These are phyloP conservation scores for Volvox carteri DNA, from an alignment of 163 green algal genomes.

Conservation along the genomic window DNA sequence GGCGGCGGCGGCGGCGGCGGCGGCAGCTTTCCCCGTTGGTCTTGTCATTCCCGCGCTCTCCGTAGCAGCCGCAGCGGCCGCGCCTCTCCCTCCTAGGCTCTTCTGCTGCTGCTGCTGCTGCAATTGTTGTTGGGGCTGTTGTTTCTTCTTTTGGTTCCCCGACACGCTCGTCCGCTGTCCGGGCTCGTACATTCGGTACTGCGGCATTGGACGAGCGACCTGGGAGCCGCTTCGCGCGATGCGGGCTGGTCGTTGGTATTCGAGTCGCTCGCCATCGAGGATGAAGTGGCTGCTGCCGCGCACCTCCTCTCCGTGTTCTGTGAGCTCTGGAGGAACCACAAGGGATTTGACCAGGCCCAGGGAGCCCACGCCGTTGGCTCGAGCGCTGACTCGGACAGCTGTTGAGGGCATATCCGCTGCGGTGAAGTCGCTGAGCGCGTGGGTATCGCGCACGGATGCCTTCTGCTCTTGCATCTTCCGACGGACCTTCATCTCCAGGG, in stretches of 20 bases:
- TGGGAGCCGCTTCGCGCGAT: neutral
- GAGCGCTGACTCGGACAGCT: neutral
- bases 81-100: no score
- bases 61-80: neutral
- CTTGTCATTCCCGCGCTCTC: neutral
- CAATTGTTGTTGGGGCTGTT: no score
- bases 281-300: slow-evolving; percentile 18
- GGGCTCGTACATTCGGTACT: neutral
- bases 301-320: slow-evolving; percentile 25
- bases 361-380: neutral
- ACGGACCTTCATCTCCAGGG: slow-evolving; percentile 33
- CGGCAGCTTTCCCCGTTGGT: neutral
- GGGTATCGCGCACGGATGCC: neutral
- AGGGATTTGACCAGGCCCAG: slow-evolving; percentile 22
- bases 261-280: neutral
- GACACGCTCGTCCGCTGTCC: neutral
- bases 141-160: neutral
- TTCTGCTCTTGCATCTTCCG: slow-evolving; percentile 31
- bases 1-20: no score
- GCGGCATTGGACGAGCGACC: neutral
- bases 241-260: neutral
- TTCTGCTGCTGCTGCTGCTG: no score
- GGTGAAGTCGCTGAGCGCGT: slow-evolving; percentile 25
- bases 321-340: slow-evolving; percentile 29
- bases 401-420: neutral